A percentile compares a stretch with the other conserved stretches of the same genome.
phyloP scores from a whole-genome alignment of 2,329 filamentous ascomycete genomes.

The Aureobasidium melanogenum region DNA sequence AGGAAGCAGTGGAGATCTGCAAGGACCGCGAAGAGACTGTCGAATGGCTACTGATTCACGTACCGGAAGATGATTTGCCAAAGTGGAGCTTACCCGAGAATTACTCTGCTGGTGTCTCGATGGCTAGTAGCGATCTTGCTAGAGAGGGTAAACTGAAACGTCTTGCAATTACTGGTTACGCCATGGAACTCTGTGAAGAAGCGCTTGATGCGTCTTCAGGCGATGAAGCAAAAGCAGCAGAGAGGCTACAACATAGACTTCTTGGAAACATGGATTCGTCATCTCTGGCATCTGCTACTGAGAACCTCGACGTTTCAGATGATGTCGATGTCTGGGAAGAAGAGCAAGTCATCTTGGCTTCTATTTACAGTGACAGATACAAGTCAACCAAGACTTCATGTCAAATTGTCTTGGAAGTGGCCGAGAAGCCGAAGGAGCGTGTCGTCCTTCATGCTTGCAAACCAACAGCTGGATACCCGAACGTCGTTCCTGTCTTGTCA shows the following conservation, averaged over 20 bases:
- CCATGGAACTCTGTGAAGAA: slow-evolving; percentile 71
- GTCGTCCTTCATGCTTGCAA: slow-evolving; percentile 58
- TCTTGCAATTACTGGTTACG: slow-evolving; percentile 74
- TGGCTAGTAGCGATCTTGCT: slow-evolving; percentile 73
- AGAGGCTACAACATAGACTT: slow-evolving; percentile 65
- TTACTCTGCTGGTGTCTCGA: slow-evolving; percentile 81
- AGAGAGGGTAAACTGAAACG: slow-evolving; percentile 76
- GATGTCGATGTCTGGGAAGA: slow-evolving; percentile 63
- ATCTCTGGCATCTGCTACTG: slow-evolving; percentile 16
- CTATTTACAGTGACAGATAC: slow-evolving; percentile 74
- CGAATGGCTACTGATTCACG: slow-evolving; percentile 93
- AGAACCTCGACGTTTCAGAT: slow-evolving; percentile 33
- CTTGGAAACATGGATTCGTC: slow-evolving; percentile 29
- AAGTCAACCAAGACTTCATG: slow-evolving; percentile 46
- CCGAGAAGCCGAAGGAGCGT: slow-evolving; percentile 32
- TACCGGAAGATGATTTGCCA: slow-evolving; percentile 94
- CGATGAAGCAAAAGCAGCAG: slow-evolving; percentile 69
- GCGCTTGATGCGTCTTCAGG: slow-evolving; percentile 60
- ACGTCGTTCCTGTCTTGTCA: slow-evolving; percentile 57
- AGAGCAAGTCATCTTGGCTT: slow-evolving; percentile 73
- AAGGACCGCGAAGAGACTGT: slow-evolving; percentile 87
- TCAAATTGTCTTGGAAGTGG: slow-evolving; percentile 57
- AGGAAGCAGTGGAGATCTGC: slow-evolving; percentile 80
- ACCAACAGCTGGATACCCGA: slow-evolving; percentile 62
- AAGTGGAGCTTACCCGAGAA: slow-evolving; percentile 84